Conservation (phyloP, 140 eudicot species). For the Flaveria floridana region DNA sequence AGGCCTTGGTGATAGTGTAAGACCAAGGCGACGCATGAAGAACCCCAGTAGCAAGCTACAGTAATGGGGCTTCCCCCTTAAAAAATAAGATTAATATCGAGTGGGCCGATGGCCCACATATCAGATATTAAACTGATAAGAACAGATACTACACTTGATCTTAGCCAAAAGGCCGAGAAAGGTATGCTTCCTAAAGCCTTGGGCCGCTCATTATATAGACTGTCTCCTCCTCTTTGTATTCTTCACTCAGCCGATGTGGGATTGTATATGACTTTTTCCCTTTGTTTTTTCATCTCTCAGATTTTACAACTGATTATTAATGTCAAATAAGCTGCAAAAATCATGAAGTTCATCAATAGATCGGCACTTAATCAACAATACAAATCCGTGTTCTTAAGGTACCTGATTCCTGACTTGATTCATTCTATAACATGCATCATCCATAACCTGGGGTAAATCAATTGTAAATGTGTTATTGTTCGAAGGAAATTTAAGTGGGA, state of each 20-base stretch:
- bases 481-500: neutral
- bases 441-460: neutral
- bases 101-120: conserved; percentile 62
- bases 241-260: conserved; percentile 24
- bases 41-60: conserved; percentile 45
- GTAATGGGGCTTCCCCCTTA: conserved; percentile 34
- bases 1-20: conserved; percentile 31
- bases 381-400: neutral
- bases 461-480: neutral
- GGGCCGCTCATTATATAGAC: conserved; percentile 15
- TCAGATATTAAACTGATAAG: conserved; percentile 87
- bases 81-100: conserved; percentile 51
- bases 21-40: conserved; percentile 30
- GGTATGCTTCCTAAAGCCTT: conserved; percentile 33
- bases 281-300: neutral
- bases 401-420: neutral
- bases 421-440: neutral
- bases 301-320: neutral
- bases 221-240: neutral
- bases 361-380: neutral
- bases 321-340: neutral
- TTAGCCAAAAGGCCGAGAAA: conserved; percentile 96
- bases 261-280: neutral
- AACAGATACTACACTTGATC: conserved; percentile 94
- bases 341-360: neutral